Conservation (phyloP, 2,329 filamentous ascomycete genomes). For the Alternaria atra region DNA sequence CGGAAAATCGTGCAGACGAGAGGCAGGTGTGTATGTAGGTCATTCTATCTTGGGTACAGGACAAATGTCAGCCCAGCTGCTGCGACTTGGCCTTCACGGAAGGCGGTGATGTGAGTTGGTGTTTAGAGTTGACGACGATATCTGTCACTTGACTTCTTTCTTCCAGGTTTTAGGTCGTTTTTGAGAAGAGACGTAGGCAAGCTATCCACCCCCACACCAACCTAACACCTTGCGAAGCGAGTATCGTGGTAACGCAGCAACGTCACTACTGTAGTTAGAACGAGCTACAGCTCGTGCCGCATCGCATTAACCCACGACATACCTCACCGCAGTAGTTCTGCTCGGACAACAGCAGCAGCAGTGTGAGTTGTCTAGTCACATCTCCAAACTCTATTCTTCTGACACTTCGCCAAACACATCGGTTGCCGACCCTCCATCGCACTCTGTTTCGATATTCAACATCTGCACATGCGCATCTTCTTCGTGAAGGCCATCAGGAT, state of each 20-base stretch:
- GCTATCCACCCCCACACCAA: neutral
- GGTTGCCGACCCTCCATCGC: conserved; percentile 11
- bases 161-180: neutral
- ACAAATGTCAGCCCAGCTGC: neutral
- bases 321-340: conserved; percentile 6
- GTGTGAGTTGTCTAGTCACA: conserved; percentile 17
- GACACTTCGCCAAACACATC: conserved; percentile 20
- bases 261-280: neutral
- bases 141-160: neutral
- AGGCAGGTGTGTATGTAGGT: conserved; percentile 1
- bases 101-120: neutral
- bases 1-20: conserved; percentile 10
- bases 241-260: neutral
- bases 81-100: neutral
- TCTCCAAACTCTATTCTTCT: conserved; percentile 5
- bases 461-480: conserved; percentile 3
- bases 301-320: conserved; percentile 11
- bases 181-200: neutral
- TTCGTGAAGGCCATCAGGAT: neutral
- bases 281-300: conserved; percentile 19
- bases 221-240: neutral
- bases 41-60: conserved; percentile 12
- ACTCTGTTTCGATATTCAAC: conserved; percentile 8
- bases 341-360: neutral
- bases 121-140: neutral